Conservation (phyloP, 176 grass and related monocot species). For the Ananas comosus region DNA sequence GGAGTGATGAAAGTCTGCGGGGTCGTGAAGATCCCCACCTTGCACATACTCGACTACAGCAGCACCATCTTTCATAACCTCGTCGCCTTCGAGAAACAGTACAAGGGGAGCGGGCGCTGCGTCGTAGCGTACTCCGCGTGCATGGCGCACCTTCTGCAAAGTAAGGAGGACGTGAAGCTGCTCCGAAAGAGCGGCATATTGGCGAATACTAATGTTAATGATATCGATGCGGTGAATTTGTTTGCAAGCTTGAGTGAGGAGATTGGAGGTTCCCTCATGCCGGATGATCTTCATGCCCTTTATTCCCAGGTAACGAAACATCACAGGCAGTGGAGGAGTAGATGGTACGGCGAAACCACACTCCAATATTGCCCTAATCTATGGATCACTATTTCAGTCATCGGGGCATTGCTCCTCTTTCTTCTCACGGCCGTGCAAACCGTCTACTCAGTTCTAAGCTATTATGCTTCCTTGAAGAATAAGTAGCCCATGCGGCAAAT, state of each 20-base stretch:
- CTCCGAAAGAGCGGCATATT: conserved; percentile 28
- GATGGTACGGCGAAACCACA: conserved; percentile 29
- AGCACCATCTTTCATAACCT: conserved; percentile 29
- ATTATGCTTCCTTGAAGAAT: no score
- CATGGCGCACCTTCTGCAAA: conserved; percentile 35
- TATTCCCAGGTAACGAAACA: conserved; percentile 7
- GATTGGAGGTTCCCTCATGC: conserved; percentile 17
- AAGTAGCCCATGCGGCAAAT: no score
- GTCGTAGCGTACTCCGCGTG: conserved; percentile 22
- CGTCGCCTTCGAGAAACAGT: conserved; percentile 35
- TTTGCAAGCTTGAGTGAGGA: conserved; percentile 31
- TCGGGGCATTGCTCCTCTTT: conserved; percentile 22
- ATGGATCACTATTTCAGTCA: conserved; percentile 34
- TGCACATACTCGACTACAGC: conserved; percentile 32
- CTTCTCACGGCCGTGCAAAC: conserved; percentile 25
- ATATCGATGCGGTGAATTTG: conserved; percentile 19
- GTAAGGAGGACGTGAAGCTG: conserved; percentile 24
- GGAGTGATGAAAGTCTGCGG: conserved; percentile 15
- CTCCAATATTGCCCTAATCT: conserved; percentile 43
- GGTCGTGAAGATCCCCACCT: conserved; percentile 28
- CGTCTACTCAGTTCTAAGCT: background rate
- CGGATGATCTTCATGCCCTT: conserved; percentile 23
- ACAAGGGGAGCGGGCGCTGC: conserved; percentile 21
- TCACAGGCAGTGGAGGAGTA: background rate
- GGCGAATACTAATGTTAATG: conserved; percentile 7